phyloP scores from a whole-genome alignment of 345 rosid species.

The Erucastrum elatum region DNA sequence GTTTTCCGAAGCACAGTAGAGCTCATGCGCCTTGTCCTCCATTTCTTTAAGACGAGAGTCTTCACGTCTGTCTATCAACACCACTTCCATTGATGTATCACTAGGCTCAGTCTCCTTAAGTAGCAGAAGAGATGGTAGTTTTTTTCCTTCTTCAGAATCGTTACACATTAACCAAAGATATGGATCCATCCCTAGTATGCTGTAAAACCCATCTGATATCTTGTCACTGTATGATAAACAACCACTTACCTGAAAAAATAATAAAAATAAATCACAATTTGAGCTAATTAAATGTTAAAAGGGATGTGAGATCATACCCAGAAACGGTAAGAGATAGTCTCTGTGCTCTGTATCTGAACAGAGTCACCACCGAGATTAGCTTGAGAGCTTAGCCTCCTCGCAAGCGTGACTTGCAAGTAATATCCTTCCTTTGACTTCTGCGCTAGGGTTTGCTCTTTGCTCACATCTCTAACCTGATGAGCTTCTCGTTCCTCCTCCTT shows the following conservation, averaged over 20 bases:
- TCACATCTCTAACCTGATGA: conserved; percentile 38
- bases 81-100: conserved; percentile 81
- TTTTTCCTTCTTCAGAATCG: conserved; percentile 59
- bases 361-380: conserved; percentile 58
- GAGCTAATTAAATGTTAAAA: background rate
- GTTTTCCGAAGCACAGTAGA: conserved; percentile 71
- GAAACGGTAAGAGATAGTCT: conserved; percentile 76
- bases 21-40: conserved; percentile 82
- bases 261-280: background rate
- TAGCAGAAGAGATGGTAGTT: conserved; percentile 67
- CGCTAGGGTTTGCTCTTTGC: conserved; percentile 40
- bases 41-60: conserved; percentile 81
- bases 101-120: conserved; percentile 67
- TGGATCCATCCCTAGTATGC: conserved; percentile 92
- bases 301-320: conserved; percentile 55
- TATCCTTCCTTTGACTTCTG: conserved; percentile 59
- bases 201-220: conserved; percentile 90
- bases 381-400: conserved; percentile 67
- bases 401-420: conserved; percentile 72
- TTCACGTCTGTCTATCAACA: conserved; percentile 68
- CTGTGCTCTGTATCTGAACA: conserved; percentile 43
- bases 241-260: conserved; percentile 66
- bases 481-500: conserved; percentile 46
- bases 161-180: conserved; percentile 95
- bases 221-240: conserved; percentile 84